Base-by-base conservation (phyloP, 2,329 filamentous ascomycete species). In the Amauroascus verrucosus region DNA sequence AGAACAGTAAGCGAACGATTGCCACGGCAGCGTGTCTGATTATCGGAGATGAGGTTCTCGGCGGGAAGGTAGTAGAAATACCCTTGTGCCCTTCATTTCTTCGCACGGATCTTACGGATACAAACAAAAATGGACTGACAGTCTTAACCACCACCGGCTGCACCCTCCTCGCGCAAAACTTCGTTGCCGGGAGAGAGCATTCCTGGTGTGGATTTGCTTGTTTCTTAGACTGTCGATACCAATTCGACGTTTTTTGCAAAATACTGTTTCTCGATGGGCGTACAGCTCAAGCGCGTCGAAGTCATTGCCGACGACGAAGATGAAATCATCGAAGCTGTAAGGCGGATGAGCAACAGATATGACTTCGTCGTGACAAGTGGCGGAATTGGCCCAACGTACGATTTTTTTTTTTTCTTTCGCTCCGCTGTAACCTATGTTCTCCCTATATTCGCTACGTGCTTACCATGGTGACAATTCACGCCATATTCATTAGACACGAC, bases 351-450 rank as follows among this genome's bases (percentile, higher is more conserved):
- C 65, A 77, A 79, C 50, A 83, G 80, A 59, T 97, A 96, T 66
- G 93, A 97, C 70, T 88, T 97, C 67, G 87, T 98, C 44, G 88
- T 97, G 4, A 97, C 93, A 6, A 93, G 86, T 62, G 91, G 93
- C 60, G 91, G 93, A 28, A 97, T 98, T 64, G 91, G 91, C 9
- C 93, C 93, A 59, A 97, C 91, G 86, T 91, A 72, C 74, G 83
- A 70, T 30, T 30, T 30, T 30, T 30, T 30, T 30, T 30, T 30
- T 30, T 30, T 30, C 9, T 30, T 9, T 30, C 26, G 9, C 26
- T 9, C 26, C 9, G 26, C 44, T 11, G 38, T 18, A n/a, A 8
- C 33, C 24, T 20, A 52, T 32, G 47, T 55, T 33, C 14, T 24
- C 16, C 2, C 20, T 8, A n/a, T 22, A 32, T 22, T 22, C 16